Conservation (phyloP, 768 basidiomycete species). For the Amanita fuliginea region DNA sequence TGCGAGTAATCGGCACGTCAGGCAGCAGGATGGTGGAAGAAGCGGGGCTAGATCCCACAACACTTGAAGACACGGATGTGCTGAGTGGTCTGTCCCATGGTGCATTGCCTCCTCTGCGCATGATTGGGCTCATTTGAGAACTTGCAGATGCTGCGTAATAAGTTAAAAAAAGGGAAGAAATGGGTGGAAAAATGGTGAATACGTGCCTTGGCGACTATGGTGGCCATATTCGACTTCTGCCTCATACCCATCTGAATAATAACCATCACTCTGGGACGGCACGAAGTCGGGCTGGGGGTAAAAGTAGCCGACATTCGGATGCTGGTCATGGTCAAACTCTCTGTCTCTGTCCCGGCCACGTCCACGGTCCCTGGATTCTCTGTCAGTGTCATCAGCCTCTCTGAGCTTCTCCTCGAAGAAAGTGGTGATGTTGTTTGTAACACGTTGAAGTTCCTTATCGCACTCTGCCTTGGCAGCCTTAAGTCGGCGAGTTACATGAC, state of each 20-base stretch:
- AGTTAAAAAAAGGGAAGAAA: background rate
- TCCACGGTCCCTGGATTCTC: conserved; percentile 46
- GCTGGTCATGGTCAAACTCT: conserved; percentile 43
- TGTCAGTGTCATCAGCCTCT: conserved; percentile 64
- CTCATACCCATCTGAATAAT: conserved; percentile 75
- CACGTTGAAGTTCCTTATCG: conserved; percentile 91
- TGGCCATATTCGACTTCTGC: conserved; percentile 57
- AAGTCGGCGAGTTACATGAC: conserved; percentile 89
- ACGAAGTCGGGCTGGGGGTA: conserved; percentile 48
- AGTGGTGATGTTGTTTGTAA: conserved; percentile 87
- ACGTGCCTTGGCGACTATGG: conserved; percentile 72
- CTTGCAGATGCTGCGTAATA: conserved; percentile 45
- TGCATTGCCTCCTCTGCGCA: conserved; percentile 53
- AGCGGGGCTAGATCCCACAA: conserved; percentile 47
- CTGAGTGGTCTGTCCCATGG: conserved; percentile 58
- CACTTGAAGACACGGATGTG: conserved; percentile 44
- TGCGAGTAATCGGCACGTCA: conserved; percentile 57
- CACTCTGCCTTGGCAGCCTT: conserved; percentile 92
- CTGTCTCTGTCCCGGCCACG: conserved; percentile 28
- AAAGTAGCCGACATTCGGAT: conserved; percentile 50
- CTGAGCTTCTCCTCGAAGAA: conserved; percentile 90
- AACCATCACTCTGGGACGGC: conserved; percentile 56
- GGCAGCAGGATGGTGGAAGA: conserved; percentile 50
- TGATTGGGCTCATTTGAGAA: conserved; percentile 54
- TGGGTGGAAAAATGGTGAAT: conserved; percentile 24